These are phyloP conservation scores for Lachnellula occidentalis DNA, from an alignment of 2,329 filamentous ascomycete species.

Conservation along the genomic window DNA sequence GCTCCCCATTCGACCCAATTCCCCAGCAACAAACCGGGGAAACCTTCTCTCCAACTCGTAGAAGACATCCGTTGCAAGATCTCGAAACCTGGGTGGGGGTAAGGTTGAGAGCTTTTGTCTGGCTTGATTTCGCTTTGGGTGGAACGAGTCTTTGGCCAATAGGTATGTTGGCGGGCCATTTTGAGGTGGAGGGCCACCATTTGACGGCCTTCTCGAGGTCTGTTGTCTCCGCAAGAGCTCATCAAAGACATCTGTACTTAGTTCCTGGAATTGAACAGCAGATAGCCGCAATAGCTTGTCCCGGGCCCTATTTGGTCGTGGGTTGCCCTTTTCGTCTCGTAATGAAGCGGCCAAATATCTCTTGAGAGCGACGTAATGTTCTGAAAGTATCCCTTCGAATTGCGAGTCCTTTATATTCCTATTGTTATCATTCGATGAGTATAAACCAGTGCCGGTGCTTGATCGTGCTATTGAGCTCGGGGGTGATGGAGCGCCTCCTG, in stretches of 20 bases:
- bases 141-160: constrained; percentile 80
- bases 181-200: constrained; percentile 40
- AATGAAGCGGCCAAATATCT: constrained; percentile 57
- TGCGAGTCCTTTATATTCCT: constrained; percentile 60
- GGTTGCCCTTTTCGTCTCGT: constrained; percentile 68
- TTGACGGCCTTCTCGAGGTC: constrained; percentile 48
- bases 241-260: constrained; percentile 96
- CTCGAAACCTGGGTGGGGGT: constrained; percentile 78
- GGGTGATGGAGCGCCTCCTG: constrained; percentile 65
- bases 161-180: constrained; percentile 64
- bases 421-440: constrained; percentile 61
- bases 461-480: constrained; percentile 83
- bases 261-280: constrained; percentile 88
- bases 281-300: constrained; percentile 92
- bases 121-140: constrained; percentile 97
- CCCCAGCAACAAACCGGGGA: constrained; percentile 68
- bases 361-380: constrained; percentile 79
- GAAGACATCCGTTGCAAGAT: constrained; percentile 92
- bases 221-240: constrained; percentile 85
- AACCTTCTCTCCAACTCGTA: constrained; percentile 89
- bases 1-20: constrained; percentile 65
- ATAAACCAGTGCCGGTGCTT: constrained; percentile 71
- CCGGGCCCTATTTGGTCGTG: constrained; percentile 79
- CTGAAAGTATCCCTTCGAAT: constrained; percentile 58
- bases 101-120: constrained; percentile 89